phyloP scores from a whole-genome alignment of 768 basidiomycete species.

The Hysterangium stoloniferum region DNA sequence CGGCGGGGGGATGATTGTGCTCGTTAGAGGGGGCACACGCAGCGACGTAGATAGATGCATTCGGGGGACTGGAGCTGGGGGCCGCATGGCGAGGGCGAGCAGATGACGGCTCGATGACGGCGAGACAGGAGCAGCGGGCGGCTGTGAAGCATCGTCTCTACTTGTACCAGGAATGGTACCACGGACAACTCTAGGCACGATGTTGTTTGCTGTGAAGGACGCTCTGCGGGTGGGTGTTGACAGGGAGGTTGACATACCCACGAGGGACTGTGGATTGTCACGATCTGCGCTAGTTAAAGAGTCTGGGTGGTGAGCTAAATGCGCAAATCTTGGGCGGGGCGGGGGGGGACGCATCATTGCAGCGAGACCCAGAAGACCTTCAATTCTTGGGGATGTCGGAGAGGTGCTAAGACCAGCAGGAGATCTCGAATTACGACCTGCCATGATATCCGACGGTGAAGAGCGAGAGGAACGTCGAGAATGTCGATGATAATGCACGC shows the following conservation, averaged over 20 bases:
- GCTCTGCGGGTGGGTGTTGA: not conserved
- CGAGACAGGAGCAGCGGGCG: constrained; percentile 23
- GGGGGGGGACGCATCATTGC: constrained; percentile 1
- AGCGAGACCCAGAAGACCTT: constrained; percentile 3
- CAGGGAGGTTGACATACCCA: not conserved
- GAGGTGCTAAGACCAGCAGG: not conserved
- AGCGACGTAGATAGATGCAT: constrained; percentile 17
- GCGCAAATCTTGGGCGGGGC: not conserved
- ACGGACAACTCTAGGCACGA: constrained; percentile 68
- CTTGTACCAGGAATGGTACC: constrained; percentile 35
- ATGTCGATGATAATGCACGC: too few species aligned
- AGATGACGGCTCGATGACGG: constrained; percentile 26
- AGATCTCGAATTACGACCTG: constrained; percentile 8
- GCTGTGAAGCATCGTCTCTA: constrained; percentile 17
- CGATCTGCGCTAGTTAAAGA: not conserved
- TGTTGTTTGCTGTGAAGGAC: constrained; percentile 8
- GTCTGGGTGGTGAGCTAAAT: too few species aligned
- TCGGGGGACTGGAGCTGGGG: constrained; percentile 23
- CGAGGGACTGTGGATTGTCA: not conserved
- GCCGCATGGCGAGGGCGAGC: constrained; percentile 40
- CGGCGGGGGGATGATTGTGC: constrained; percentile 24
- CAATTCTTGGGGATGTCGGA: not conserved
- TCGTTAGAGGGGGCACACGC: constrained; percentile 21
- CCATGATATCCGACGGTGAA: constrained; percentile 3
- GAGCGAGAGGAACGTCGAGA: not conserved